Conservation (phyloP, 192 early-diverging fungal genomes). For the Backusella liffmaniae region DNA sequence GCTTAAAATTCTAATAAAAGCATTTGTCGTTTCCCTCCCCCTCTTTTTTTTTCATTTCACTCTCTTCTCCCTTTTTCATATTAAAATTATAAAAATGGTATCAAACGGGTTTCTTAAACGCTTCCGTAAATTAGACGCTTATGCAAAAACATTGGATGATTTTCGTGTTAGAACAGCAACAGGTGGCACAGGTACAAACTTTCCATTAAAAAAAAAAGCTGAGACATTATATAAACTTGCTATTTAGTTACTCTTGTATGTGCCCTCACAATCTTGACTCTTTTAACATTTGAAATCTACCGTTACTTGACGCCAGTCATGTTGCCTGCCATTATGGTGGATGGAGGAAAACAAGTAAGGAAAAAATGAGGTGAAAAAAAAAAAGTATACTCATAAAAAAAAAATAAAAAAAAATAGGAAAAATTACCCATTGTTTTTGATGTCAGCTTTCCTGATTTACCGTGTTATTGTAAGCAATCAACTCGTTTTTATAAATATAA, state of each 20-base stretch:
- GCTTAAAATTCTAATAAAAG: not conserved
- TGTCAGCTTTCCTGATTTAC: constrained; percentile 87
- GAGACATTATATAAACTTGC: not conserved
- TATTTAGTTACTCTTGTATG: constrained; percentile 73
- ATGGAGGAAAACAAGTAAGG: constrained; percentile 61
- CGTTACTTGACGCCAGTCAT: constrained; percentile 70
- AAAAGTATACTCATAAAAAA: not conserved
- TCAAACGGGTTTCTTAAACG: constrained; percentile 37
- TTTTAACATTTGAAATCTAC: constrained; percentile 79
- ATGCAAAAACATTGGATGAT: constrained; percentile 95
- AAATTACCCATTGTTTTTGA: constrained; percentile 87
- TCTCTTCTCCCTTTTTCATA: not conserved
- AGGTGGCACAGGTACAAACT: constrained; percentile 63
- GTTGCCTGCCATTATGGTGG: constrained; percentile 76
- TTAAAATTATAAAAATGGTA: constrained; percentile 3
- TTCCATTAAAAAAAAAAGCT: not conserved
- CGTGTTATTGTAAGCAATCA: constrained; percentile 69
- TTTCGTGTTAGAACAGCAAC: constrained; percentile 77
- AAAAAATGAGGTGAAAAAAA: no score
- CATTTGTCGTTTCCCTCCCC: not conserved
- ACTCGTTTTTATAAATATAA: not conserved
- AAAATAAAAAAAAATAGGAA: no score
- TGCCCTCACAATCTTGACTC: constrained; percentile 63
- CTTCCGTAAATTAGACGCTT: constrained; percentile 71
- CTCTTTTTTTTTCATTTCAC: not conserved